These are phyloP conservation scores for Angomonas ambiguus DNA, from an alignment of 208 protist genomes.

Conservation along the genomic window DNA sequence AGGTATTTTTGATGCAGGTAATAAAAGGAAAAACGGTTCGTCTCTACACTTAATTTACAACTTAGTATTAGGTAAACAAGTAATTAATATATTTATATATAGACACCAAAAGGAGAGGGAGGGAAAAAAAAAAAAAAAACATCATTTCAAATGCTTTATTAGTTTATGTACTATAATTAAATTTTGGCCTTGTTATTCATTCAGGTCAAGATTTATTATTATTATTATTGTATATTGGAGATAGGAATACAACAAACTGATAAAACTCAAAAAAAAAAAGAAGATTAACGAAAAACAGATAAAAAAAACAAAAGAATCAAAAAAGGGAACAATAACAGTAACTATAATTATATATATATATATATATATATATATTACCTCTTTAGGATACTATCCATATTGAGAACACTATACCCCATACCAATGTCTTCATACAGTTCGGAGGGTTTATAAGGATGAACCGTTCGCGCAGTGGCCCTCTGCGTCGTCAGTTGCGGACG, in stretches of 20 bases:
- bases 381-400: no score
- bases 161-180: neutral
- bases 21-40: no score
- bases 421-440: neutral
- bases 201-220: no score
- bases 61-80: no score
- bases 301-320: constrained; percentile 1
- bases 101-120: no score
- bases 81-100: no score
- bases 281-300: neutral
- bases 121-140: neutral
- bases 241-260: neutral
- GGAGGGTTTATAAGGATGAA: neutral
- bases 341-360: no score
- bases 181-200: no score
- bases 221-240: no score
- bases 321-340: neutral
- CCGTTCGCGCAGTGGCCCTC: neutral
- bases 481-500: neutral
- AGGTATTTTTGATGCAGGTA: no score
- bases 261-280: neutral
- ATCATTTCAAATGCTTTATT: neutral
- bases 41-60: no score
- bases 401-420: neutral
- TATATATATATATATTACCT: no score